Conservation (phyloP, 148 eudicot genomes). For the Silene latifolia region DNA sequence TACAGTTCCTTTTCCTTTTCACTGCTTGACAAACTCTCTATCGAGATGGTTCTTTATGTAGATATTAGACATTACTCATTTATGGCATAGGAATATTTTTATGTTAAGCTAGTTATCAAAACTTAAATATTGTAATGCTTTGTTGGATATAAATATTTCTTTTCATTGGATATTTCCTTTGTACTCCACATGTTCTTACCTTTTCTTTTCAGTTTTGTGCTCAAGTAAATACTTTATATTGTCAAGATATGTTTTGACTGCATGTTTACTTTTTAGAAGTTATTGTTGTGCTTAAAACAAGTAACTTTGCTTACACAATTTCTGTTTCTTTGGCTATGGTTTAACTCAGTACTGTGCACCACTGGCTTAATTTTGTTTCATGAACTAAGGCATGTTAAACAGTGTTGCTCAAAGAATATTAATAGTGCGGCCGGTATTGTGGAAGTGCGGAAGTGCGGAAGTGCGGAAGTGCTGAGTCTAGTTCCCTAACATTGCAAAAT, state of each 20-base stretch:
- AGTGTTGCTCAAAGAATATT: not conserved
- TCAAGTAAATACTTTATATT: not conserved
- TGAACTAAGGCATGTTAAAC: not conserved
- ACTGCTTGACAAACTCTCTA: not conserved
- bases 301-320: not conserved
- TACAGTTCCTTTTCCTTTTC: constrained; percentile 21
- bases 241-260: not conserved
- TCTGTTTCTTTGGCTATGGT: not conserved
- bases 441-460: no score
- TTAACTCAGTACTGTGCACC: not conserved
- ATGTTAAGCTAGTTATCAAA: not conserved
- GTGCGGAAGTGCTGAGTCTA: not conserved
- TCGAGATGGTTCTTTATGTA: constrained; percentile 8
- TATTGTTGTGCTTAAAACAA: not conserved
- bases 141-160: not conserved
- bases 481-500: not conserved
- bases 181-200: not conserved
- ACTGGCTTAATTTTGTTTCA: not conserved
- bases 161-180: not conserved
- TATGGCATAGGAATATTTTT: constrained; percentile 8
- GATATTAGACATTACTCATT: constrained; percentile 7
- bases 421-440: not conserved
- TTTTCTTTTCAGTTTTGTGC: not conserved
- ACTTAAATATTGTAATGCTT: constrained; percentile 26
- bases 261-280: not conserved